Conservation (phyloP, 306 rosid species). For the Cucurbita moschata region DNA sequence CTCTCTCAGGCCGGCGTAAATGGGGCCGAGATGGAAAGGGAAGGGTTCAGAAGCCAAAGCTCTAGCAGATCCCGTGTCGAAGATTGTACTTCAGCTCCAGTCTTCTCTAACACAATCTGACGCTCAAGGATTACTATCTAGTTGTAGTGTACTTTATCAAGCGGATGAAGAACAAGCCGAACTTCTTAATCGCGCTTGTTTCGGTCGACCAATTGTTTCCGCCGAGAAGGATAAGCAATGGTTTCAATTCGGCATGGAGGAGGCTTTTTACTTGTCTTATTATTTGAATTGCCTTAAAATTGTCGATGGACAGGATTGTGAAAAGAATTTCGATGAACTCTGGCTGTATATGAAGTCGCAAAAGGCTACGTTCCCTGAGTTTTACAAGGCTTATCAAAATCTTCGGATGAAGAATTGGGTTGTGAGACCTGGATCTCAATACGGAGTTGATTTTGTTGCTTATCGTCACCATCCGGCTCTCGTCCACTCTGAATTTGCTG, state of each 20-base stretch:
- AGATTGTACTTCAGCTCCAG: slow-evolving; percentile 36
- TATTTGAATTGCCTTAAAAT: slow-evolving; percentile 56
- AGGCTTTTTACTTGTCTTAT: slow-evolving; percentile 51
- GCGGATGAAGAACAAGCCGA: slow-evolving; percentile 37
- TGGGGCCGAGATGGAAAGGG: slow-evolving; percentile 82
- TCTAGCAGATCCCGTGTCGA: slow-evolving; percentile 56
- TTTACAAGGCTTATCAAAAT: slow-evolving; percentile 53
- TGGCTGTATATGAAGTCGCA: slow-evolving; percentile 42
- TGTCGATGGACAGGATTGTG: slow-evolving; percentile 5
- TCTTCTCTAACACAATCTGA: slow-evolving; percentile 35
- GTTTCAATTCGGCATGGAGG: slow-evolving; percentile 55
- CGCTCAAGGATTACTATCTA: slow-evolving; percentile 34
- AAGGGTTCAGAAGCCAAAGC: slow-evolving; percentile 54
- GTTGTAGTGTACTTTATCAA: slow-evolving; percentile 24
- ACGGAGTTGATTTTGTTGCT: slow-evolving; percentile 58
- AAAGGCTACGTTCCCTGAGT: slow-evolving; percentile 33
- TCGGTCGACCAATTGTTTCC: slow-evolving; percentile 34
- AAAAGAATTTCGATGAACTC: slow-evolving; percentile 27
- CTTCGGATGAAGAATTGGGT: slow-evolving; percentile 66
- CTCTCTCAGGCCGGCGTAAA: background rate
- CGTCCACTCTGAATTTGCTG: slow-evolving; percentile 69
- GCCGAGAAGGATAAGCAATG: slow-evolving; percentile 37
- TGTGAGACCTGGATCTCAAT: slow-evolving; percentile 52
- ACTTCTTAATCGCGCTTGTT: slow-evolving; percentile 44
- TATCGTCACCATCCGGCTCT: slow-evolving; percentile 63